Conservation (phyloP, 208 protist species). For the Entamoeba histolytica region DNA sequence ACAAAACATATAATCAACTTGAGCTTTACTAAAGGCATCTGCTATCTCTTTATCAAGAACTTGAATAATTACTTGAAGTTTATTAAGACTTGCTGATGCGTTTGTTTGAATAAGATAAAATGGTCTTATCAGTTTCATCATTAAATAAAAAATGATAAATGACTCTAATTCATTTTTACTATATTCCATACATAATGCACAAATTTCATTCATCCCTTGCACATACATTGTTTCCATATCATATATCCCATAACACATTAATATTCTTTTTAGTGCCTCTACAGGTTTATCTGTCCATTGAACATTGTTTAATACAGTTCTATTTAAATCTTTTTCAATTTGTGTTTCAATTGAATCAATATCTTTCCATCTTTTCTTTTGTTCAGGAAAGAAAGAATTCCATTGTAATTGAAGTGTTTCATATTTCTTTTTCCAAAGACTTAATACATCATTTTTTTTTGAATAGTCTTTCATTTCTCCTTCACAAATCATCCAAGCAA, state of each 20-base stretch:
- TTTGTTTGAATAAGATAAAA: background rate
- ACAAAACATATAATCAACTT: background rate
- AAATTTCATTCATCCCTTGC: background rate
- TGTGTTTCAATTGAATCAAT: background rate
- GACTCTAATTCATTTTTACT: background rate
- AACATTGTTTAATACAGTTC: background rate
- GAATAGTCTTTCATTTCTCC: background rate
- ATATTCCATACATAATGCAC: background rate
- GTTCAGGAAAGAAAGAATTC: background rate
- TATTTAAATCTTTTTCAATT: background rate
- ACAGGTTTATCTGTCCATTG: background rate
- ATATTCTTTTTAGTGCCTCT: background rate
- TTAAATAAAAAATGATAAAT: background rate
- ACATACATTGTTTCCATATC: background rate
- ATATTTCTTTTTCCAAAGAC: background rate
- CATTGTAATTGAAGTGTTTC: background rate
- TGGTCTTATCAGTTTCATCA: background rate
- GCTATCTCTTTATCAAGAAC: background rate
- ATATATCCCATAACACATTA: background rate
- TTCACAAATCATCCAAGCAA: background rate
- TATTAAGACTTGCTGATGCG: background rate
- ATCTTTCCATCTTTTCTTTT: background rate
- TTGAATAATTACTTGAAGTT: background rate
- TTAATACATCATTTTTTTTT: background rate
- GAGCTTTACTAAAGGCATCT: background rate